Evolutionary conservation across 768 basidiomycete genomes (phyloP).

Genomic region (Leccinum disarticulatum): DNA sequence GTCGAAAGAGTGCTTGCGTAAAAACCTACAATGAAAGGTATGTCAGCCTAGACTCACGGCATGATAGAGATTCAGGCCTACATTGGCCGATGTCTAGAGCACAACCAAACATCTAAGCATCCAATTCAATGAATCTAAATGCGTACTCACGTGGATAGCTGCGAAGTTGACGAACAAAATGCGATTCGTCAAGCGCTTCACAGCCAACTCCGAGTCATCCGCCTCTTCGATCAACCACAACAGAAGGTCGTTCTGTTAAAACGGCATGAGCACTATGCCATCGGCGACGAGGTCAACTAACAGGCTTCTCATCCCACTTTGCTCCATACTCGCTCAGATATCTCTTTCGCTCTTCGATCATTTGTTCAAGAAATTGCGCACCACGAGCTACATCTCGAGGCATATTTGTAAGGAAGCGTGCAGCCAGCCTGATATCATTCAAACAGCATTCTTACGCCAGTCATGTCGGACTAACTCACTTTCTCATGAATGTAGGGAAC

Average conservation of each 20-base stretch:
- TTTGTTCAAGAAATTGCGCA: slow-evolving; percentile 20
- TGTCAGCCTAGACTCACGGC: too few relatives aligned
- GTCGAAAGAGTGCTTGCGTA: not conserved
- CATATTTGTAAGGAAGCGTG: not conserved
- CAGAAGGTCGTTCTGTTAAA: slow-evolving; percentile 33
- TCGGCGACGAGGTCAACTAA: slow-evolving; percentile 11
- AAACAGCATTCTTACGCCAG: too few relatives aligned
- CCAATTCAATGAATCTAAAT: not conserved
- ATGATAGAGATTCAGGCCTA: not conserved
- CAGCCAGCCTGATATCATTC: not conserved
- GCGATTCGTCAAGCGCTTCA: slow-evolving; percentile 22
- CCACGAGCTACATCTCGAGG: not conserved
- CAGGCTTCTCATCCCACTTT: slow-evolving; percentile 33
- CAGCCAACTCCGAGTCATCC: slow-evolving; percentile 11
- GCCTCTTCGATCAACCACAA: slow-evolving; percentile 32
- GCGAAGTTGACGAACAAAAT: slow-evolving; percentile 17
- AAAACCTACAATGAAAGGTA: not conserved
- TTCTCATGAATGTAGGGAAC: slow-evolving; percentile 33
- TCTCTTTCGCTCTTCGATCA: slow-evolving; percentile 29
- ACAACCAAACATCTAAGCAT: not conserved
- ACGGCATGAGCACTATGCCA: not conserved
- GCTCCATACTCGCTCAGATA: slow-evolving; percentile 23
- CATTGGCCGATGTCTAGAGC: not conserved
- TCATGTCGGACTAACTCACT: slow-evolving; percentile 19
- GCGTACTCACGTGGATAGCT: slow-evolving; percentile 21